Evolutionary conservation across 1,284 basidiomycete genomes (phyloP).

Genomic region (Xanthoconium separans): DNA sequence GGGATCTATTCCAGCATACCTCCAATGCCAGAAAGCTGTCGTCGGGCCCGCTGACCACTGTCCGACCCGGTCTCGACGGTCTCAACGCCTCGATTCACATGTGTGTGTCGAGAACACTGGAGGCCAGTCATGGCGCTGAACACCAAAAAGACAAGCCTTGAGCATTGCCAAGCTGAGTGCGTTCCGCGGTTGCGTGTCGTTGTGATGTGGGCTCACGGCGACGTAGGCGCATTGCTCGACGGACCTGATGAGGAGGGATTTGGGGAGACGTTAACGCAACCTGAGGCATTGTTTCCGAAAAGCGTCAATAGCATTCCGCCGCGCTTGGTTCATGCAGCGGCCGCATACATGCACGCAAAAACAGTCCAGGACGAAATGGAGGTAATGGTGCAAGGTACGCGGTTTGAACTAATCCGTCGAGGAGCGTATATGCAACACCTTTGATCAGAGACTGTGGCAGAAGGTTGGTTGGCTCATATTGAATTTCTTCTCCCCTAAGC

Average conservation of each 20-base stretch:
- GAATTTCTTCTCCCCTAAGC: background rate
- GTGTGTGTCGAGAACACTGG: conserved; percentile 40
- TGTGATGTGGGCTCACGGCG: background rate
- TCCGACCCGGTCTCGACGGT: conserved; percentile 64
- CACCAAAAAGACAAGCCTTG: conserved; percentile 76
- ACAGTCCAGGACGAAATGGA: too few species aligned
- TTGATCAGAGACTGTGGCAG: conserved; percentile 79
- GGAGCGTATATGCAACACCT: conserved; percentile 75
- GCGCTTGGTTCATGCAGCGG: conserved; percentile 68
- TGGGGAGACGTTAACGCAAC: background rate
- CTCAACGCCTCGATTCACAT: conserved; percentile 72
- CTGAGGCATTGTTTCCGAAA: conserved; percentile 4
- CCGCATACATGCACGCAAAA: conserved; percentile 65
- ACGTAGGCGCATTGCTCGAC: conserved; percentile 28
- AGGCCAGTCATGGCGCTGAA: conserved; percentile 32
- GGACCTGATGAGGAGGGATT: conserved; percentile 20
- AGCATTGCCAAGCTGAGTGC: conserved; percentile 86
- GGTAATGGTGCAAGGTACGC: conserved; percentile 62
- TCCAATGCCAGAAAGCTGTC: conserved; percentile 63
- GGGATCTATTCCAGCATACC: conserved; percentile 73
- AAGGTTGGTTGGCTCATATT: conserved; percentile 50
- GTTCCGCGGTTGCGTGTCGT: conserved; percentile 24
- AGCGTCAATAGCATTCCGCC: conserved; percentile 47
- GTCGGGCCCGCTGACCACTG: conserved; percentile 58
- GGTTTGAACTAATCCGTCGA: conserved; percentile 87